phyloP scores from a whole-genome alignment of 345 rosid species.

The Linum tenue region DNA sequence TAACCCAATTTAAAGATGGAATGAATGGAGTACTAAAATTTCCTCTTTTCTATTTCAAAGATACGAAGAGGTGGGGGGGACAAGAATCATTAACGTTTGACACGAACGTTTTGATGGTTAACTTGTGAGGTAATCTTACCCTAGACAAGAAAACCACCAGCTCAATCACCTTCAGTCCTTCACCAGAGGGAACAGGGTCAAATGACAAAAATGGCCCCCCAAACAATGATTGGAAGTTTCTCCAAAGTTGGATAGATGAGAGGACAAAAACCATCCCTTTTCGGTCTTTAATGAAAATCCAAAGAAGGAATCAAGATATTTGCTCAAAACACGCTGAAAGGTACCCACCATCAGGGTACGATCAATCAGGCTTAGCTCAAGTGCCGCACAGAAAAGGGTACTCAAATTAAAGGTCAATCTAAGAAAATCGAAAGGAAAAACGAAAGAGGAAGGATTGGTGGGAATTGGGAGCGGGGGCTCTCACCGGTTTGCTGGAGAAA shows the following conservation, averaged over 20 bases:
- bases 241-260: too few relatives aligned
- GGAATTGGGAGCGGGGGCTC: neutral
- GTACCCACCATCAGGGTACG: too few relatives aligned
- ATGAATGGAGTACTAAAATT: too few relatives aligned
- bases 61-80: too few relatives aligned
- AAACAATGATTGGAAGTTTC: neutral
- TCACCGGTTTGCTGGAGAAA: constrained; percentile 66
- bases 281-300: too few relatives aligned
- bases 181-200: neutral
- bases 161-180: neutral
- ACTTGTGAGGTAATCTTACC: neutral
- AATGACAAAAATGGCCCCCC: neutral
- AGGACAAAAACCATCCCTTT: too few relatives aligned
- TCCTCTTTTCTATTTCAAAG: too few relatives aligned
- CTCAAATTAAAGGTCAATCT: neutral
- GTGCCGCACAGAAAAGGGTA: too few relatives aligned
- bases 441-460: neutral
- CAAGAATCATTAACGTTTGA: neutral
- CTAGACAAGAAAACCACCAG: neutral
- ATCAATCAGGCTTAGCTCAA: too few relatives aligned
- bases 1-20: too few relatives aligned
- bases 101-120: neutral
- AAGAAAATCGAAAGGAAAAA: neutral
- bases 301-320: too few relatives aligned
- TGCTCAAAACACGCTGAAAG: too few relatives aligned